Evolutionary conservation across 176 grass and related monocot species (phyloP).

Genomic region (Secale cereale): DNA sequence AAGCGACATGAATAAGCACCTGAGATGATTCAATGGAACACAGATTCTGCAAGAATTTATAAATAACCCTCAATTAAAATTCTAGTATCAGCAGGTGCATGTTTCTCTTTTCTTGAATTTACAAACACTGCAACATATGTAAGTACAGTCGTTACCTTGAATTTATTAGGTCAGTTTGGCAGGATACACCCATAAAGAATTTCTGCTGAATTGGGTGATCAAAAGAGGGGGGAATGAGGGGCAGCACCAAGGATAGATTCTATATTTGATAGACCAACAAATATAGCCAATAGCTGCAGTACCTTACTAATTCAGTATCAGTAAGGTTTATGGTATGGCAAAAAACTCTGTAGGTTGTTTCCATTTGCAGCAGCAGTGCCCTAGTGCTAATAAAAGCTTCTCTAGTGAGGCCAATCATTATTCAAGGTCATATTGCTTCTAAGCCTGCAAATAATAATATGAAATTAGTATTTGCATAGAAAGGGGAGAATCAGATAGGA

Average conservation of each 20-base stretch:
- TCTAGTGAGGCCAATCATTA: background rate
- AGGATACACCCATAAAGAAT: no score
- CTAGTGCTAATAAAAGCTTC: background rate
- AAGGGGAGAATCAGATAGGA: background rate
- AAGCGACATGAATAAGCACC: background rate
- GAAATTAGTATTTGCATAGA: background rate
- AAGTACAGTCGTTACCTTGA: no score
- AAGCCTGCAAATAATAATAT: constrained; percentile 15
- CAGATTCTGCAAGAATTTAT: background rate
- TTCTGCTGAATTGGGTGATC: background rate
- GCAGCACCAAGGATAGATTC: background rate
- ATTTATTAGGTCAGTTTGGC: no score
- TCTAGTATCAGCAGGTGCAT: background rate
- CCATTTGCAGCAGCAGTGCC: background rate
- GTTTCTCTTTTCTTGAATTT: background rate
- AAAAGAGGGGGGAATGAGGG: background rate
- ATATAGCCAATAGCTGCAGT: background rate
- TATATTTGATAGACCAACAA: background rate
- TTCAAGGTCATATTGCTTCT: background rate
- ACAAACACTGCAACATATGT: background rate
- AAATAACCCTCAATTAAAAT: background rate
- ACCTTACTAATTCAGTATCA: background rate
- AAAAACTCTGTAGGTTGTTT: background rate
- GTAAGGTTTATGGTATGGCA: constrained; percentile 10
- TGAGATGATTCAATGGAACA: background rate